phyloP scores from a whole-genome alignment of 176 grass and related monocot species.

The Microstegium vimineum region DNA sequence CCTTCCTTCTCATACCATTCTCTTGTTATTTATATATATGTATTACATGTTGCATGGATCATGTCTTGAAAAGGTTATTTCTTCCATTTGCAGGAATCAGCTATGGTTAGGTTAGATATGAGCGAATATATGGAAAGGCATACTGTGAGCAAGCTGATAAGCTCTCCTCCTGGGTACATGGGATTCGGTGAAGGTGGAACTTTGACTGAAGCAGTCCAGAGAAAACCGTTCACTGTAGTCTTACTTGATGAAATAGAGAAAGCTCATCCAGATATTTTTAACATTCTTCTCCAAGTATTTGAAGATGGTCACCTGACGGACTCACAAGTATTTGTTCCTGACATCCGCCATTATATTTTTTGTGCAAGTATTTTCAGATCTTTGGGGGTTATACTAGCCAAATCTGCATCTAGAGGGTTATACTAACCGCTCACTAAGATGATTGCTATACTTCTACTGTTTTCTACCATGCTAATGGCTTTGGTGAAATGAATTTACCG shows the following conservation, averaged over 20 bases:
- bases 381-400: neutral
- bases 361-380: neutral
- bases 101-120: conserved; percentile 96
- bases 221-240: conserved; percentile 81
- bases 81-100: conserved; percentile 57
- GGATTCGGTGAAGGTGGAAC: conserved; percentile 91
- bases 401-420: conserved; percentile 19
- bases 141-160: conserved; percentile 90
- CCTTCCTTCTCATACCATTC: conserved; percentile 26
- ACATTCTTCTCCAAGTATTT: conserved; percentile 97
- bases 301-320: conserved; percentile 89
- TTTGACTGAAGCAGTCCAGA: conserved; percentile 90
- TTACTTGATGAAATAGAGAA: conserved; percentile 98
- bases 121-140: conserved; percentile 98
- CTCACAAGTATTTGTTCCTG: conserved; percentile 56
- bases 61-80: conserved; percentile 15
- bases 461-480: neutral
- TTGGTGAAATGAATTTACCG: neutral
- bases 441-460: neutral
- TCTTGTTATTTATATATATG: neutral
- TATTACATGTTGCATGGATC: conserved; percentile 3
- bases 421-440: neutral
- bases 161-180: conserved; percentile 94
- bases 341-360: conserved; percentile 9
- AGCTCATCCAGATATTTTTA: conserved; percentile 98